These are phyloP conservation scores for Tylopilus vinaceipallidus DNA, from an alignment of 768 basidiomycete genomes.

Conservation along the genomic window DNA sequence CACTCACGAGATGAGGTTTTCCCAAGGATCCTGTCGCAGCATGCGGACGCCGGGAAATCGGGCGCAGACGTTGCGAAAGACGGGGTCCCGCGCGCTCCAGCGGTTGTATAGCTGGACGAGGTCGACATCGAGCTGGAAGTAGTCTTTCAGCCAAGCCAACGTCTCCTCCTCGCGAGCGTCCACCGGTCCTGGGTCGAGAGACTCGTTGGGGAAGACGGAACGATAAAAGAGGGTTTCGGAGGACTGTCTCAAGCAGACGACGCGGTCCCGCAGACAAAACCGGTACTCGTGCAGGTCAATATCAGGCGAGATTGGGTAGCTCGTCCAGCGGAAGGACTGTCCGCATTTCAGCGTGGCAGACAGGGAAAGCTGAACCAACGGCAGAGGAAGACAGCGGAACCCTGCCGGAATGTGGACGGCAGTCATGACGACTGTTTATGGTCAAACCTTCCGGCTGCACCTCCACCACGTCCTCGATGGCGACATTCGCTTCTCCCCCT, in stretches of 20 bases:
- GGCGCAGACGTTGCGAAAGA: conserved; percentile 63
- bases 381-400: conserved; percentile 60
- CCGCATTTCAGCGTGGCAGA: conserved; percentile 77
- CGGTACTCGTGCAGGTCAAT: conserved; percentile 64
- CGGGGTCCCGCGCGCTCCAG: conserved; percentile 73
- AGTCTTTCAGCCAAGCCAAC: conserved; percentile 72
- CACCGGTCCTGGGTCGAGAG: conserved; percentile 32
- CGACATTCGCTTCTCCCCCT: conserved; percentile 60
- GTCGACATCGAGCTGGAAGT: conserved; percentile 85
- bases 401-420: conserved; percentile 27
- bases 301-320: conserved; percentile 31
- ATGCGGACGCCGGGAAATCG: conserved; percentile 83
- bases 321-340: conserved; percentile 84
- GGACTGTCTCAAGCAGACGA: conserved; percentile 80
- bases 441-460: background rate
- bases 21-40: conserved; percentile 92
- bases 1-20: conserved; percentile 89
- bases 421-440: conserved; percentile 15
- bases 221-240: conserved; percentile 65
- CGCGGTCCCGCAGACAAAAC: conserved; percentile 76
- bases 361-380: conserved; percentile 71
- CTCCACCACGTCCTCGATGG: conserved; percentile 19
- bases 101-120: conserved; percentile 66
- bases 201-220: conserved; percentile 54
- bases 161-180: conserved; percentile 59